Evolutionary conservation across 2,329 filamentous ascomycete genomes (phyloP).

Genomic region (Fusarium fujikuroi): DNA sequence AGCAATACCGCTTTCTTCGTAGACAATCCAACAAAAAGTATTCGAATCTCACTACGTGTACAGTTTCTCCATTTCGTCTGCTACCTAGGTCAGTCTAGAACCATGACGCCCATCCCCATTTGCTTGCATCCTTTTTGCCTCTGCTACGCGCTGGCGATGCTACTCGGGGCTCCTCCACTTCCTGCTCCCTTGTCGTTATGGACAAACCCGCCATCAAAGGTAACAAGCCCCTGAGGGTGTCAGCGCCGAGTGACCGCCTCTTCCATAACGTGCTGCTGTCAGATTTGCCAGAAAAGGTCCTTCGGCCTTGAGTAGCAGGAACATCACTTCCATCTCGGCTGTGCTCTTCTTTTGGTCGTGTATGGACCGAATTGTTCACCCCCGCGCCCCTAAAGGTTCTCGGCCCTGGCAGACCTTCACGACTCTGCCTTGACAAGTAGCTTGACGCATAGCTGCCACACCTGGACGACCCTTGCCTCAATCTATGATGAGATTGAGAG

Average conservation of each 20-base stretch:
- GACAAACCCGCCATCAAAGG: conserved; percentile 32
- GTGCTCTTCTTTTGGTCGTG: background rate
- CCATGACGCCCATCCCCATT: conserved; percentile 47
- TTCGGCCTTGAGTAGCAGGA: background rate
- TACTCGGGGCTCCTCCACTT: conserved; percentile 10
- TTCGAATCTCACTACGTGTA: conserved; percentile 14
- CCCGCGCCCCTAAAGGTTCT: conserved; percentile 1
- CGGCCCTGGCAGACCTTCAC: conserved; percentile 5
- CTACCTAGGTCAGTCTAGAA: conserved; percentile 39
- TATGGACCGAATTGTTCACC: background rate
- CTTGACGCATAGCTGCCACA: conserved; percentile 12
- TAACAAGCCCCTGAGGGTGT: conserved; percentile 34
- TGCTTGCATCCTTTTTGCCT: conserved; percentile 42
- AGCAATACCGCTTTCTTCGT: conserved; percentile 13
- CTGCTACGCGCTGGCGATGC: conserved; percentile 12
- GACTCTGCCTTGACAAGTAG: conserved; percentile 12
- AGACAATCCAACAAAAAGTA: conserved; percentile 35
- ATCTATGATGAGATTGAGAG: background rate
- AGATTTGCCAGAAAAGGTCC: conserved; percentile 15
- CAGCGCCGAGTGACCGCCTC: conserved; percentile 36
- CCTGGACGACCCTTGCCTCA: conserved; percentile 15
- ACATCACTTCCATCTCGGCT: background rate
- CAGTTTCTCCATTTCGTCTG: conserved; percentile 13
- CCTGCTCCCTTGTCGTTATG: conserved; percentile 16
- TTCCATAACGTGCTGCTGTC: conserved; percentile 28